Evolutionary conservation across 139 green algal genomes (phyloP), one percentile per base, ranked within the genome.

Genomic region (Deuterostichococcus epilithicus): DNA sequence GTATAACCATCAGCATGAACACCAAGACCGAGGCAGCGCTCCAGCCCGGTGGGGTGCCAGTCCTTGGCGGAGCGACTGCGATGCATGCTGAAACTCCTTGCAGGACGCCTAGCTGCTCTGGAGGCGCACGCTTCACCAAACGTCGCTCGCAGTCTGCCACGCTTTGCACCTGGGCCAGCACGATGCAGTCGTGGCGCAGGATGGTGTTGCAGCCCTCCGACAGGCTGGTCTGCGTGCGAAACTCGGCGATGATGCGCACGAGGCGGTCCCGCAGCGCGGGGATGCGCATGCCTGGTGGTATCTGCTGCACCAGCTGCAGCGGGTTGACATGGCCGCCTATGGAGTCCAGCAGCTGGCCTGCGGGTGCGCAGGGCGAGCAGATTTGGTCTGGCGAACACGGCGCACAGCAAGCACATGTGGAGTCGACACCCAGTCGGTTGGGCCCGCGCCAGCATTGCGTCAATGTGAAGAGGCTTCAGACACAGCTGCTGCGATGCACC

Each of bases 181-280:
- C 74, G 22, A 87, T 38, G 80, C 87, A 94, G 84, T 96, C 90
- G 39, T 83, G 82, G 42, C 88, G 82, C 69, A 98, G 88, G 74
- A 98, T 96, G 42, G 80, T 83, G 80, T 94, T 95, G 89, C 94
- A 98, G 74, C 91, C 92, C 71, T 97, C 83, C 30, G 91, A 89
- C 69, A 98, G 84, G 22, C 85, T 90, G 13, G 88, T 93, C 72
- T 95, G 74, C 30, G 88, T 94, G 52, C 91, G 83, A 71, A 94
- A 98, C 78, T 98, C 95, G 4, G 84, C 68, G n/a, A 98, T 94
- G 84, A 98, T 96, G 75, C 78, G 80, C 20, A 93, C 76, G 37
- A 98, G 87, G 1, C 95, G 82, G 74, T 96, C 85, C 5, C 90
- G 60, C 68, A 98, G 84, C 35, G 78, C 76, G 25, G 84, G 75